These are phyloP conservation scores for Conidiobolus incongruus DNA, from an alignment of 371 early-diverging fungal genomes.

Conservation along the genomic window DNA sequence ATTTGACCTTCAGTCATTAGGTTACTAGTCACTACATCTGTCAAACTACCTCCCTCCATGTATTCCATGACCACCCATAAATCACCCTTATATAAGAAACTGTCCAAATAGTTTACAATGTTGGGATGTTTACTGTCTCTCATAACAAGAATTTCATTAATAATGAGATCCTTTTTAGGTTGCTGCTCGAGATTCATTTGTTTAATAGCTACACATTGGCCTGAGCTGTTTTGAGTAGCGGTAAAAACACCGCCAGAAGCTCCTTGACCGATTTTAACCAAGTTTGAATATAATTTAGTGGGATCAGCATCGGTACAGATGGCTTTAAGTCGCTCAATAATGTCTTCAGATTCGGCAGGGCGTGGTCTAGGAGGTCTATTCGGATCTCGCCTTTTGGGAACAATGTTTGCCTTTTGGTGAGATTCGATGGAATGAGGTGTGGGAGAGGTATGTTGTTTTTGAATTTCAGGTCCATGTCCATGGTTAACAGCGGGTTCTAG, in stretches of 20 bases:
- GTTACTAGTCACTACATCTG: constrained; percentile 74
- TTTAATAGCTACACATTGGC: constrained; percentile 69
- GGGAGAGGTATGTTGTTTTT: constrained; percentile 7
- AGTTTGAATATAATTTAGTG: constrained; percentile 37
- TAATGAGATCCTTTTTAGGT: constrained; percentile 88
- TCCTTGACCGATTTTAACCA: constrained; percentile 88
- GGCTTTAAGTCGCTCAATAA: constrained; percentile 61
- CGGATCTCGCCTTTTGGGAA: constrained; percentile 7
- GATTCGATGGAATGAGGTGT: constrained; percentile 9
- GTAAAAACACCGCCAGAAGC: constrained; percentile 89
- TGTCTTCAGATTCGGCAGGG: constrained; percentile 22
- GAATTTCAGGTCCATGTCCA: background rate
- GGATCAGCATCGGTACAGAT: constrained; percentile 86
- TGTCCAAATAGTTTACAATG: constrained; percentile 92
- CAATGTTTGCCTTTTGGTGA: constrained; percentile 7
- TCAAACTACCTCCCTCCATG: constrained; percentile 90
- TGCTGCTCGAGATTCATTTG: constrained; percentile 91
- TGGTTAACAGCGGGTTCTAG: constrained; percentile 2
- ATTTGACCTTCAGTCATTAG: constrained; percentile 92
- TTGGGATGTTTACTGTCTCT: constrained; percentile 72
- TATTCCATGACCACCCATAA: constrained; percentile 93
- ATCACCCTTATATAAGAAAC: constrained; percentile 68
- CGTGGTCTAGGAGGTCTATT: constrained; percentile 6
- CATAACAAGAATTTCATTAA: constrained; percentile 93
- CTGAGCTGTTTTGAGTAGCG: constrained; percentile 42